These are phyloP conservation scores for Penicillium sp. DNA, from an alignment of 2,329 filamentous ascomycete genomes.

Conservation along the genomic window DNA sequence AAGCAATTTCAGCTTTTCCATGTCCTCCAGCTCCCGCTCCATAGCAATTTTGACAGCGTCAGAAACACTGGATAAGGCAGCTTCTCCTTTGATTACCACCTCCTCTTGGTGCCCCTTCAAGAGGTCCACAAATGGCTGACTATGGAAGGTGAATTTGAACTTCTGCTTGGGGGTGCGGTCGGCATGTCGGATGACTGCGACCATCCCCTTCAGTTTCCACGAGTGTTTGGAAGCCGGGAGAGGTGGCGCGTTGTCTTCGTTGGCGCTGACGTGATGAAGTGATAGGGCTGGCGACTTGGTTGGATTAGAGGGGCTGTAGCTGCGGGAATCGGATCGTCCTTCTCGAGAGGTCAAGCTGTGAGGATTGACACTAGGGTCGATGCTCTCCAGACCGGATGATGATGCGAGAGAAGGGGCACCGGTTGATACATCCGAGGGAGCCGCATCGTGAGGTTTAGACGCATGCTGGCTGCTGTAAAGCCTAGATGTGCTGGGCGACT, in stretches of 20 bases:
- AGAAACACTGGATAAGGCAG: slow-evolving; percentile 82
- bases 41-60: slow-evolving; percentile 81
- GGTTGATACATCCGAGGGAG: slow-evolving; percentile 46
- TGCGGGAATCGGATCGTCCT: slow-evolving; percentile 18
- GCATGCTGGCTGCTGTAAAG: slow-evolving; percentile 50
- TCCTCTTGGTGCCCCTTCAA: slow-evolving; percentile 95
- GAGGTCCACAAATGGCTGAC: slow-evolving; percentile 89
- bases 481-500: slow-evolving; percentile 63
- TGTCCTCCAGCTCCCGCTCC: slow-evolving; percentile 76
- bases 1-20: slow-evolving; percentile 77
- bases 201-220: slow-evolving; percentile 97
- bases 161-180: slow-evolving; percentile 98
- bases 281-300: slow-evolving; percentile 30
- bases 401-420: slow-evolving; percentile 33
- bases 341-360: slow-evolving; percentile 24
- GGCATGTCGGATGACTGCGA: slow-evolving; percentile 92
- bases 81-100: slow-evolving; percentile 87
- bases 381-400: slow-evolving; percentile 33
- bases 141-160: slow-evolving; percentile 99
- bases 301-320: slow-evolving; percentile 24
- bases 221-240: slow-evolving; percentile 77
- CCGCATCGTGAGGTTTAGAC: slow-evolving; percentile 40
- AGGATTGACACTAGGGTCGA: slow-evolving; percentile 21
- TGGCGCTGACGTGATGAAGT: slow-evolving; percentile 24
- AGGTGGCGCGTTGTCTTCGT: slow-evolving; percentile 44